Percentiles rank a stretch among this genome's conserved stretches.
phyloP scores from a whole-genome alignment of 129 eudicot species.

The Gnaphalium uliginosum region DNA sequence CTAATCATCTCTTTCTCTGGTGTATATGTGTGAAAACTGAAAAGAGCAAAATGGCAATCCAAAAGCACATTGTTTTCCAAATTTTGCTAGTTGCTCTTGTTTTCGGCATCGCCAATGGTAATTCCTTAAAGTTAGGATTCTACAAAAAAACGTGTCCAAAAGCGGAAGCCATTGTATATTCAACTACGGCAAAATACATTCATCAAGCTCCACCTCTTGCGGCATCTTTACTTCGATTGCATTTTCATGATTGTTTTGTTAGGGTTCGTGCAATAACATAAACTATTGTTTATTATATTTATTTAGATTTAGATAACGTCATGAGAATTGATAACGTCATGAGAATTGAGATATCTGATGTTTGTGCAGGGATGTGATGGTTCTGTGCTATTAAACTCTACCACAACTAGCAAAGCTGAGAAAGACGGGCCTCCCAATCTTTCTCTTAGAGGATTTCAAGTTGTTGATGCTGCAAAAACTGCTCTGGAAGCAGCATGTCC shows the following conservation, averaged over 20 bases:
- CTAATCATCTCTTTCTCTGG: constrained; percentile 9
- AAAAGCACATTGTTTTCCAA: constrained; percentile 32
- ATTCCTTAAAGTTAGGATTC: constrained; percentile 32
- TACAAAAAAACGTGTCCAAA: constrained; percentile 50
- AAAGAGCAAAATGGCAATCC: constrained; percentile 14
- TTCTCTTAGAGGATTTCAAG: constrained; percentile 51
- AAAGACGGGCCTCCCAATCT: constrained; percentile 49
- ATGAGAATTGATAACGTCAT: too few relatives aligned
- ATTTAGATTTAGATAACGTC: too few relatives aligned
- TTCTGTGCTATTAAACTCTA: constrained; percentile 56
- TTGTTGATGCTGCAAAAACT: constrained; percentile 57
- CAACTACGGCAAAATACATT: constrained; percentile 34
- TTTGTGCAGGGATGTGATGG: constrained; percentile 65
- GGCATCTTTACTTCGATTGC: constrained; percentile 61
- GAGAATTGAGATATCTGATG: neutral
- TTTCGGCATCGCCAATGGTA: constrained; percentile 35
- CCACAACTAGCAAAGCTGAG: constrained; percentile 44
- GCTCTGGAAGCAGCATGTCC: constrained; percentile 62
- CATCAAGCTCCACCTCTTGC: constrained; percentile 53
- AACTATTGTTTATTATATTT: too few relatives aligned
- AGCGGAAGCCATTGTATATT: constrained; percentile 41
- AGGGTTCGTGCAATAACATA: neutral
- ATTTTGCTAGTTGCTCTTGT: constrained; percentile 30
- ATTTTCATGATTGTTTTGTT: constrained; percentile 72
- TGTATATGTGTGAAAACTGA: neutral